Base-by-base conservation (phyloP, 1,284 basidiomycete species). In the Marasmius sp. region DNA sequence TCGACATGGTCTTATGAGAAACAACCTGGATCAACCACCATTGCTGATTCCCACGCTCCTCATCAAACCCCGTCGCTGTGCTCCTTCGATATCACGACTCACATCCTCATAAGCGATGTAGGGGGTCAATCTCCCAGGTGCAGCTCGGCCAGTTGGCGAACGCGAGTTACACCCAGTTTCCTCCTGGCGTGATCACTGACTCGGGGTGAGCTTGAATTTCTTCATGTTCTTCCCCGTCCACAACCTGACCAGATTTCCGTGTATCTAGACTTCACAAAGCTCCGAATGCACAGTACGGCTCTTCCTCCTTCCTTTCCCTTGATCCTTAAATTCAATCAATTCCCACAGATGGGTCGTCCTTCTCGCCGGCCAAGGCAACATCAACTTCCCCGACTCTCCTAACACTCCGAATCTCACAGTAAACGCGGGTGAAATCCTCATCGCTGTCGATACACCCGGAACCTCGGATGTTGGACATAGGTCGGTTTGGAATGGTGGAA, bases 261-360 rank as follows among this genome's bases (percentile, higher is more conserved):
- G n/a, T 8, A 47, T 12, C 6, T 37, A 59, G 58, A 27, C 34
- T 59, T 34, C 49, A 59, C 33, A 53, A 51, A 3, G 58, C 58
- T 20, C 58, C 58, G 7, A 59, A 59, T 36, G 49, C 58, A n/a
- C 58, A 59, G 58, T 59, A 53, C n/a, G 58, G 2, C 47, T 58
- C 41, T 37, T 58, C n/a, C 18, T 27, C 27, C 27, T 27, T 27
- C 27, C 27, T 27, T 38, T 4, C 2, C n/a, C n/a, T 33, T 59
- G 6, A 4, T 6, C 16, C 11, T 37, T 6, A 39, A 27, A 3
- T n/a, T 34, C 38, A 18, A 34, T 36, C 48, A 14, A 14, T 33
- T 45, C 22, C 10, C 33, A 39, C 22, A 59, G 58, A 59, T 59
- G 58, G 49, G 58, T 59, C 27, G 58, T 51, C 12, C 50, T 59